phyloP scores from a whole-genome alignment of 2,329 filamentous ascomycete species.

The Stromatinia cepivora region DNA sequence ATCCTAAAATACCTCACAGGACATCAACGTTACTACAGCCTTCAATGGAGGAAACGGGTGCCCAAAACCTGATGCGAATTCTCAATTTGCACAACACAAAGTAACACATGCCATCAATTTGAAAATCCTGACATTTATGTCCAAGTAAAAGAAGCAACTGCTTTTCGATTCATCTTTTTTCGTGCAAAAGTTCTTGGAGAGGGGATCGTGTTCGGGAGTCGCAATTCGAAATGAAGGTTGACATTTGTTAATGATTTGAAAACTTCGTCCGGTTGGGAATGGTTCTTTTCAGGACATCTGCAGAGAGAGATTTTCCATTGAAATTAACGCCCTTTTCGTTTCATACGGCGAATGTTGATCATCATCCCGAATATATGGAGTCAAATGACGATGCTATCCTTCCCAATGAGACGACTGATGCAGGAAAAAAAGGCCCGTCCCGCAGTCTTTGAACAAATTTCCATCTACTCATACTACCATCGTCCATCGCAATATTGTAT shows the following conservation, averaged over 20 bases:
- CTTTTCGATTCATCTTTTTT: background rate
- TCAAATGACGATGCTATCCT: background rate
- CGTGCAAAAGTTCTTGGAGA: background rate
- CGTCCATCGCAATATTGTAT: background rate
- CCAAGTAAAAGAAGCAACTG: background rate
- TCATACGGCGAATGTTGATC: background rate
- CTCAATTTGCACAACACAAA: constrained; percentile 38
- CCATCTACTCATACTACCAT: background rate
- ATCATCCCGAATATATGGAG: background rate
- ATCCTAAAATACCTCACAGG: constrained; percentile 23
- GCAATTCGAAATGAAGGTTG: background rate
- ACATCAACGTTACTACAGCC: background rate
- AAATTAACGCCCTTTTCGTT: background rate
- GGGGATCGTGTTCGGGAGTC: background rate
- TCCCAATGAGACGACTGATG: background rate
- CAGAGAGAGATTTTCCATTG: background rate
- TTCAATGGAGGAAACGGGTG: constrained; percentile 35
- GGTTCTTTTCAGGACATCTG: background rate
- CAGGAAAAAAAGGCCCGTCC: background rate
- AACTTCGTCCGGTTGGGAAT: background rate
- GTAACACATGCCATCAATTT: constrained; percentile 22
- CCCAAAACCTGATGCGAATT: constrained; percentile 40
- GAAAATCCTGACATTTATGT: background rate
- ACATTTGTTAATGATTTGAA: background rate
- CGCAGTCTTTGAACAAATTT: background rate